A percentile compares a stretch with the other conserved stretches of the same genome.
Evolutionary conservation across 2,329 filamentous ascomycete species (phyloP).

Genomic region (Thyridium curvatum): DNA sequence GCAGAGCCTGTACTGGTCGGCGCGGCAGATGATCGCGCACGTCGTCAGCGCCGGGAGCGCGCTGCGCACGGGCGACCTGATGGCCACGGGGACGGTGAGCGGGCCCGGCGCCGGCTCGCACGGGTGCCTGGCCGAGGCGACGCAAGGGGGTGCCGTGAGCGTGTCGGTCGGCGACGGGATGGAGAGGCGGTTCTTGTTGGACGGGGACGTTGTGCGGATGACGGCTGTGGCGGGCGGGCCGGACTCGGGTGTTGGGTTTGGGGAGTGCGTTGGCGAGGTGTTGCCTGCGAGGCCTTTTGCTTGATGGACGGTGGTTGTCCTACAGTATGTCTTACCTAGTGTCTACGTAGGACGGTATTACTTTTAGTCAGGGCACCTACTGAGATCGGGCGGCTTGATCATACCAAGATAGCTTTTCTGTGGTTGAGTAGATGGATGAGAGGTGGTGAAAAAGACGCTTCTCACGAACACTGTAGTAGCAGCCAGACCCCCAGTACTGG

Average conservation of each 20-base stretch:
- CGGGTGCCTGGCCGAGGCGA: slow-evolving; percentile 34
- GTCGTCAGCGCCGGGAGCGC: slow-evolving; percentile 3
- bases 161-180: slow-evolving; percentile 20
- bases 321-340: too few species aligned
- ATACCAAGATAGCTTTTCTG: too few species aligned
- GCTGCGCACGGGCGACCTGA: slow-evolving; percentile 30
- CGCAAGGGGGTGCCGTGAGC: slow-evolving; percentile 24
- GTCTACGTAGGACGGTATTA: too few species aligned
- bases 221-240: slow-evolving; percentile 32
- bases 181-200: slow-evolving; percentile 26
- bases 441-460: too few species aligned
- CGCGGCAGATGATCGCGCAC: slow-evolving; percentile 2
- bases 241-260: slow-evolving; percentile 34
- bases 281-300: background rate
- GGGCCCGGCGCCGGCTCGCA: slow-evolving; percentile 23
- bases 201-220: slow-evolving; percentile 31
- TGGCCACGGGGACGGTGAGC: slow-evolving; percentile 35
- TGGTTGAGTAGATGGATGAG: too few species aligned
- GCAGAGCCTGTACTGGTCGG: slow-evolving; percentile 3
- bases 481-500: too few species aligned
- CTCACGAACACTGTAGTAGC: too few species aligned
- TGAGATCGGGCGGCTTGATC: too few species aligned
- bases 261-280: slow-evolving; percentile 22
- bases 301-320: too few species aligned
- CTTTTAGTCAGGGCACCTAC: too few species aligned